A percentile compares a stretch with the other conserved stretches of the same genome.
These are phyloP conservation scores for Oryza brachyantha DNA, from an alignment of 176 grass and related monocot species.

Conservation along the genomic window DNA sequence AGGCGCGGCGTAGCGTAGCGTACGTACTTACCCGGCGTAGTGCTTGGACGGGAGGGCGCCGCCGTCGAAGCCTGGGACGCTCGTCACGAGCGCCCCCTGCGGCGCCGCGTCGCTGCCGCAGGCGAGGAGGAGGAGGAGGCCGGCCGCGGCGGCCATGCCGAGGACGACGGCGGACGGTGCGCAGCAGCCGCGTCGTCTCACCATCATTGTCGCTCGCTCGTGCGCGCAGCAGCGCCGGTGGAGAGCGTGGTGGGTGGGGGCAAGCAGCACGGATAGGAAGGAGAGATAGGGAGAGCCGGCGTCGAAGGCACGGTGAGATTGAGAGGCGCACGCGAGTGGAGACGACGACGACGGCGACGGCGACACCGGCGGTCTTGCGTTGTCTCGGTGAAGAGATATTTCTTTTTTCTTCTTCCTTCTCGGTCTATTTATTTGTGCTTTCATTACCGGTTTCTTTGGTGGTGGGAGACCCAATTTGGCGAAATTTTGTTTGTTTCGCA, in stretches of 20 bases:
- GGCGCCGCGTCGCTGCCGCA: not conserved
- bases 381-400: no score
- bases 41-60: constrained; percentile 46
- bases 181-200: not conserved
- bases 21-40: constrained; percentile 38
- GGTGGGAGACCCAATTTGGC: not conserved
- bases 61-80: constrained; percentile 35
- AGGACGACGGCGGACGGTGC: not conserved
- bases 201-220: no score
- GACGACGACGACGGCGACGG: no score
- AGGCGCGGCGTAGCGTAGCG: no score
- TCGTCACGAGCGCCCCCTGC: constrained; percentile 22
- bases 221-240: not conserved
- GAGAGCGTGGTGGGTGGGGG: not conserved
- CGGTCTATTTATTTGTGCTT: no score
- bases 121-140: not conserved
- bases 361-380: no score
- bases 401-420: no score
- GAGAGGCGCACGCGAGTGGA: no score
- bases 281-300: not conserved
- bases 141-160: not conserved
- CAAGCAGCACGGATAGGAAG: not conserved
- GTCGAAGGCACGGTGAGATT: not conserved
- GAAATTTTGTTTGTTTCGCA: not conserved
- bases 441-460: not conserved